phyloP scores from a whole-genome alignment of 371 early-diverging fungal genomes.

The Circinella minor region DNA sequence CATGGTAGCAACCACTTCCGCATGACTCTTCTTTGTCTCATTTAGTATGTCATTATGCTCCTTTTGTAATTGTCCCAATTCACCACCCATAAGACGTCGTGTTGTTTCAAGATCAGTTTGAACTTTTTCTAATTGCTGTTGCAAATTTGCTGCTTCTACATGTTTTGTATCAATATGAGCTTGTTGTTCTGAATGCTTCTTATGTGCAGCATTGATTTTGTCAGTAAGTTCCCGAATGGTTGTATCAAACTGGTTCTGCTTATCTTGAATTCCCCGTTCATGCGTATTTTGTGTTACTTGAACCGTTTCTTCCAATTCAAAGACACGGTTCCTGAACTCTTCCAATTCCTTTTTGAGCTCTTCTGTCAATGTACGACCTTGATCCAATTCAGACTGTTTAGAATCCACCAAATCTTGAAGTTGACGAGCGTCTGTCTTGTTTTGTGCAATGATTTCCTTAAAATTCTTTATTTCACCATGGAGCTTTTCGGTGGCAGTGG shows the following conservation, averaged over 20 bases:
- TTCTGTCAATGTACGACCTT: background rate
- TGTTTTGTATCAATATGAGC: background rate
- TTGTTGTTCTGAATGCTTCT: background rate
- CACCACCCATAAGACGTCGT: background rate
- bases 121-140: background rate
- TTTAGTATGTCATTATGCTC: background rate
- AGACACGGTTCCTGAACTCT: background rate
- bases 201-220: background rate
- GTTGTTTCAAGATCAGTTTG: background rate
- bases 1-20: background rate
- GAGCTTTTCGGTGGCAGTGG: background rate
- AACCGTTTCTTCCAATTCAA: background rate
- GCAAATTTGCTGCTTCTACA: background rate
- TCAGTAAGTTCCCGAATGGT: background rate
- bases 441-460: background rate
- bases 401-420: background rate
- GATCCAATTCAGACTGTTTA: background rate
- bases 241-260: background rate
- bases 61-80: conserved; percentile 2
- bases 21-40: background rate
- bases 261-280: background rate
- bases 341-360: background rate
- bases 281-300: background rate
- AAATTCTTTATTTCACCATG: background rate
- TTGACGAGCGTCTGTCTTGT: background rate